A percentile compares a stretch with the other conserved stretches of the same genome.
phyloP scores from a whole-genome alignment of 2,329 filamentous ascomycete species.

The Fusarium hostae region DNA sequence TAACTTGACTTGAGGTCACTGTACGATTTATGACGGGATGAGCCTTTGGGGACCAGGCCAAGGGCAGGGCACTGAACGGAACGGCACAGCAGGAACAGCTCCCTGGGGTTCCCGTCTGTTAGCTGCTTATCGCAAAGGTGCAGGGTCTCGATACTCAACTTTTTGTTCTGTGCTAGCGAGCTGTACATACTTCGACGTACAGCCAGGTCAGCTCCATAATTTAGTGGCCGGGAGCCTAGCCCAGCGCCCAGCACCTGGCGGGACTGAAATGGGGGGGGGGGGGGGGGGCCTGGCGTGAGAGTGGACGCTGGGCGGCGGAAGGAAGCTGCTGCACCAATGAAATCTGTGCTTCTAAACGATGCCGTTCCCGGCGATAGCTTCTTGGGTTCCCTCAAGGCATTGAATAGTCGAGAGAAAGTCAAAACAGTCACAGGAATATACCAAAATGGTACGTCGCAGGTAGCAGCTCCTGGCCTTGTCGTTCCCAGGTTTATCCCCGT shows the following conservation, averaged over 20 bases:
- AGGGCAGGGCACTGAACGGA: neutral
- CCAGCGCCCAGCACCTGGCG: neutral
- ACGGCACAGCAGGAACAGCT: constrained; percentile 20
- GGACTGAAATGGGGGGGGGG: neutral
- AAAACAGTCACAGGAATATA: neutral
- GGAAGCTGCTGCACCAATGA: constrained; percentile 14
- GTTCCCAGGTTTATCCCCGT: constrained; percentile 14
- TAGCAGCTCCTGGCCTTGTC: neutral
- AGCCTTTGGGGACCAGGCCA: neutral
- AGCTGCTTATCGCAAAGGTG: constrained; percentile 1
- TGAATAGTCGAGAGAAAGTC: neutral
- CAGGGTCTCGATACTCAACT: constrained; percentile 1
- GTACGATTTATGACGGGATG: constrained; percentile 22
- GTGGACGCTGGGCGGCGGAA: constrained; percentile 25
- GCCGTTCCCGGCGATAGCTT: constrained; percentile 6
- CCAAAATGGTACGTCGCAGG: neutral
- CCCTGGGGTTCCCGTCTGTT: neutral
- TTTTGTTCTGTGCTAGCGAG: neutral
- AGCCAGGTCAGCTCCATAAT: constrained; percentile 11
- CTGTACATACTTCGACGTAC: neutral
- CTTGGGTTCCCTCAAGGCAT: neutral
- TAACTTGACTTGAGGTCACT: neutral
- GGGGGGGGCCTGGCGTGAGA: constrained; percentile 38
- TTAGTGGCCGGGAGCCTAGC: neutral
- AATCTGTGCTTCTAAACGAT: neutral